These are phyloP conservation scores for Peterozyma toletana DNA, from an alignment of 805 yeast genomes.

Conservation along the genomic window DNA sequence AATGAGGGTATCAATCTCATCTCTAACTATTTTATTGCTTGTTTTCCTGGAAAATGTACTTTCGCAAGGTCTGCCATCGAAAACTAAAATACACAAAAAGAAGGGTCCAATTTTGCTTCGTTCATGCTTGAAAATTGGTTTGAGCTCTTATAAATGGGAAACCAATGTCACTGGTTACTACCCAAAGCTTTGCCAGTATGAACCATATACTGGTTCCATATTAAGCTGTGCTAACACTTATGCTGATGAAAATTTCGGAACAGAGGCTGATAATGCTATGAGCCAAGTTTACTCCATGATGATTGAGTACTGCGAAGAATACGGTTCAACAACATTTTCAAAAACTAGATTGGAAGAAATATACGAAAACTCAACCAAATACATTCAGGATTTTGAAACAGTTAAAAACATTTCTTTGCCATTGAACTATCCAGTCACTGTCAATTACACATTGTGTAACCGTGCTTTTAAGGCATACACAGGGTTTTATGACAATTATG, in stretches of 20 bases:
- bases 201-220: neutral
- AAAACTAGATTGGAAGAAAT: neutral
- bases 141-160: no score
- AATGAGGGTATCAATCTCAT: no score
- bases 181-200: neutral
- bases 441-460: constrained; percentile 8
- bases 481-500: constrained; percentile 15
- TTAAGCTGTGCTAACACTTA: neutral
- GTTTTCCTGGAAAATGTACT: no score
- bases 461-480: constrained; percentile 7
- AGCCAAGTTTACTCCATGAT: neutral
- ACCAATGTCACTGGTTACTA: neutral
- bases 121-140: no score
- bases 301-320: neutral
- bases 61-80: no score
- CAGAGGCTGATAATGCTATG: neutral
- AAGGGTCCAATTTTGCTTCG: no score
- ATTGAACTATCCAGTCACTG: constrained; percentile 10
- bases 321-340: neutral
- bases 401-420: constrained; percentile 1
- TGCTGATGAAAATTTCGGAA: neutral
- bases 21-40: no score
- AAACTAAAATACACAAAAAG: no score
- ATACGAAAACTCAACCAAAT: constrained; percentile 23
- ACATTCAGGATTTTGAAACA: constrained; percentile 7